Evolutionary conservation across 108 stramenopile species (phyloP), one percentile per base, ranked within the genome.

Genomic region (Cylindrotheca fusiformis): DNA sequence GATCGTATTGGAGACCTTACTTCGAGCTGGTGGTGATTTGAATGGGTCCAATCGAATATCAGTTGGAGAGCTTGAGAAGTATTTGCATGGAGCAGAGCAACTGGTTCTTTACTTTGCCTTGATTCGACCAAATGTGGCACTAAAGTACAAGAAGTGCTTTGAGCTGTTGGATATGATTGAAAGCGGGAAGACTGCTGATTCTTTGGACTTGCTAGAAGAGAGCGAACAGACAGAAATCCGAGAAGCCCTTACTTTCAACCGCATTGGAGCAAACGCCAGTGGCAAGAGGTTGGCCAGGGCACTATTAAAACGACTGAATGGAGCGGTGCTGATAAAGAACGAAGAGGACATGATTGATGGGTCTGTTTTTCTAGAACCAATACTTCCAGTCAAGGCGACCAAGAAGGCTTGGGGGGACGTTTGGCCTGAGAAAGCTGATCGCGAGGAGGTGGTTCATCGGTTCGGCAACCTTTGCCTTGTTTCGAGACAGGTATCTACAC

Each of bases 101-200:
- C 52, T 33, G 44, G 48, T 72, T 10, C 69, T 81, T 10, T 77
- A 72, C 75, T 77, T 81, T 71, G 76, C 73, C 48, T 45, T 77
- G 48, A 53, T 67, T 8, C 55, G 72, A 18, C 80, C 80, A n/a
- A 65, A 72, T 6, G 66, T 76, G 1, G 55, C 72, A 70, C 55
- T 68, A 47, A 49, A 68, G 54, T 69, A 73, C 44, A 22, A 68
- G 20, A 60, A 68, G 32, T 52, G 65, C 17, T 81, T 81, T 57
- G 62, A 50, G 2, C 18, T 77, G 48, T 50, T 81, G 33, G 80
- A 80, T 65, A 61, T 66, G 32, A 80, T 80, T 50, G 67, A 72
- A 2, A 10, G 10, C 14, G 36, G 36, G 14, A 41, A 41, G 14
- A n/a, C n/a, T n/a, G n/a, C n/a, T n/a, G n/a, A n/a, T n/a, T n/a